Base-by-base conservation (phyloP, 2,329 filamentous ascomycete genomes). In the Zopfia rhizophila region DNA sequence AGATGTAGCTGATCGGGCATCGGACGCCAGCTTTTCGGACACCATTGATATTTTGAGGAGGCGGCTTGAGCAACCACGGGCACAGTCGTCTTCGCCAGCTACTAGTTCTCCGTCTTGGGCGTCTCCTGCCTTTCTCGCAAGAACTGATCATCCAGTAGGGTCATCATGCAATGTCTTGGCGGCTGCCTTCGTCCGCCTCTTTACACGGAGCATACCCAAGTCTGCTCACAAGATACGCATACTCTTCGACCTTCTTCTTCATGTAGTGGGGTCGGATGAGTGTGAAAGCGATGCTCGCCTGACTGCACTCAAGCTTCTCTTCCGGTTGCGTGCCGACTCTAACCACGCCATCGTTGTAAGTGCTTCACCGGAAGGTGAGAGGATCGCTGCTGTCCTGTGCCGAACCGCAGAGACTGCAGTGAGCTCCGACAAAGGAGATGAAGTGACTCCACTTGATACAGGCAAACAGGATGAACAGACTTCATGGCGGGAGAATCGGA, bases 321-420 rank as follows among this genome's bases (percentile, higher is more conserved):
- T 95, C 66, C 85, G 92, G 30, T 75, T 97, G 21, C 84, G 92
- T 47, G 90, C 91, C 16, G 91, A 96, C 70, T 90, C 88, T 66
- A 84, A 88, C 7, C 84, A 92, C 55, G 82, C 86, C 31, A 81
- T 97, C 3, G 90, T 88, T 46, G 76, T 96, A 40, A 85, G 85
- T 6, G 74, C 82, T 23, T 82, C 84, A 21, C 84, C 87, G 2
- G 90, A 96, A 65, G 88, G 85, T 19, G 84, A 87, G 54, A 84
- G 84, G 40, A 76, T 96, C 17, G 90, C 91, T 19, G 81, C 84
- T 12, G 81, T 87, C 5, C 75, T 96, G 7, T 87, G 85, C 56
- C 85, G 91, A 25, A 85, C 81, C 5, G 63, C 77, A 18, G 81
- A 82, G 35, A 78, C 78, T 6, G 73, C 77, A 14, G 69, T 75